Percentiles rank a stretch among this genome's conserved stretches.
These are phyloP conservation scores for Eutrema heterophyllum DNA, from an alignment of 345 rosid genomes.

Conservation along the genomic window DNA sequence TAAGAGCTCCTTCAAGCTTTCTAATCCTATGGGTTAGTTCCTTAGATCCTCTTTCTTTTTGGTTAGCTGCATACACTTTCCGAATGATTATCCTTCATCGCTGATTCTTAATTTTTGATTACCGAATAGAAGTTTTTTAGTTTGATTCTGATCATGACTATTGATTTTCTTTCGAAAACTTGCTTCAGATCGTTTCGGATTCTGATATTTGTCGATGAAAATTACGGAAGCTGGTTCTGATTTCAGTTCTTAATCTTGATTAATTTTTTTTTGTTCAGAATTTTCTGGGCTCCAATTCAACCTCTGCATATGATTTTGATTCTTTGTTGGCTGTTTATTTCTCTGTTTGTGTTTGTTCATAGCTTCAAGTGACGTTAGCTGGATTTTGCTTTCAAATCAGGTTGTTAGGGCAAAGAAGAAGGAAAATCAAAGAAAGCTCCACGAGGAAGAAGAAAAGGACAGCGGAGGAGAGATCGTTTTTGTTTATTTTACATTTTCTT, in stretches of 20 bases:
- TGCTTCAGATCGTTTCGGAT: not conserved
- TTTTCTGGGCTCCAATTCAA: not conserved
- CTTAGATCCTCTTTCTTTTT: not conserved
- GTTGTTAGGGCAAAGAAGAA: slow-evolving; percentile 97
- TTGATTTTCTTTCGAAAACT: not conserved
- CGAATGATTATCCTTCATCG: not conserved
- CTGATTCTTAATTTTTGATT: not conserved
- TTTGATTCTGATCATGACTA: not conserved
- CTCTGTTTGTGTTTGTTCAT: too few species aligned
- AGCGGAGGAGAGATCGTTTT: too few species aligned
- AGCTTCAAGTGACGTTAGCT: not conserved
- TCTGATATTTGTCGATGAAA: not conserved
- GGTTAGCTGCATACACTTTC: not conserved
- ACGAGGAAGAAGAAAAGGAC: too few species aligned
- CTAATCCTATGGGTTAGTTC: slow-evolving; percentile 69
- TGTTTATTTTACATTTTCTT: too few species aligned
- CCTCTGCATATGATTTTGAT: not conserved
- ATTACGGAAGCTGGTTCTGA: not conserved
- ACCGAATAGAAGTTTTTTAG: not conserved
- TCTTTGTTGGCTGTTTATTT: not conserved
- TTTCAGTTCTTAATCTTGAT: not conserved
- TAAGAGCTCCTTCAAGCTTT: slow-evolving; percentile 73
- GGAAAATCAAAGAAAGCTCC: slow-evolving; percentile 45
- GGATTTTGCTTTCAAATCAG: slow-evolving; percentile 37
- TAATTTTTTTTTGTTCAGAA: not conserved